These are phyloP conservation scores for Clausena lansium DNA, from an alignment of 345 rosid genomes.

Conservation along the genomic window DNA sequence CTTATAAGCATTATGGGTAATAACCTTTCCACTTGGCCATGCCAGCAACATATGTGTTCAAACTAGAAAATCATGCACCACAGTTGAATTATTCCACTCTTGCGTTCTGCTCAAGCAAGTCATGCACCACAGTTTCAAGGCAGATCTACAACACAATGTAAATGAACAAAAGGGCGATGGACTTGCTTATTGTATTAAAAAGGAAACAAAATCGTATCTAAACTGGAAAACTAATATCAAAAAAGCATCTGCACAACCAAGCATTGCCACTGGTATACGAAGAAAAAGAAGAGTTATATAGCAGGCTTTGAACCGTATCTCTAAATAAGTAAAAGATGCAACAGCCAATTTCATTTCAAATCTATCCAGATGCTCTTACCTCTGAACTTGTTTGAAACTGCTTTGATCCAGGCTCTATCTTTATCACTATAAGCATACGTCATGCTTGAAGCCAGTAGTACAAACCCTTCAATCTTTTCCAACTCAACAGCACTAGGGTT, in stretches of 20 bases:
- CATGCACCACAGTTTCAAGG: neutral
- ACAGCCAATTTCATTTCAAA: conserved; percentile 14
- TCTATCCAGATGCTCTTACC: conserved; percentile 35
- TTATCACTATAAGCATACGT: conserved; percentile 70
- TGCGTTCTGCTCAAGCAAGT: neutral
- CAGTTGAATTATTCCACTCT: neutral
- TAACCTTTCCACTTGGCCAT: neutral
- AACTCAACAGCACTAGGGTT: conserved; percentile 23
- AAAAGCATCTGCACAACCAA: neutral
- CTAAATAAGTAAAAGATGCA: neutral
- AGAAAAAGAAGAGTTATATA: neutral
- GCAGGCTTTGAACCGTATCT: neutral
- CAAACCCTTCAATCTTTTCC: conserved; percentile 45
- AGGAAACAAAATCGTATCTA: neutral
- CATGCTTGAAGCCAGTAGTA: conserved; percentile 74
- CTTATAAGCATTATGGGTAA: neutral
- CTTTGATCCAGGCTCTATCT: conserved; percentile 87
- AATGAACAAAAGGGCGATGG: neutral
- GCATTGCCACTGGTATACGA: neutral
- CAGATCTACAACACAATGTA: neutral
- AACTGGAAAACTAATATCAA: neutral
- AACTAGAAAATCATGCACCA: neutral
- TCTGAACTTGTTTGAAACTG: conserved; percentile 63
- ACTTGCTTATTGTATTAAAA: neutral
- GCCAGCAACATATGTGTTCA: neutral